phyloP scores from a whole-genome alignment of 2,329 filamentous ascomycete genomes.

The Ophiostoma himal-ulmi region DNA sequence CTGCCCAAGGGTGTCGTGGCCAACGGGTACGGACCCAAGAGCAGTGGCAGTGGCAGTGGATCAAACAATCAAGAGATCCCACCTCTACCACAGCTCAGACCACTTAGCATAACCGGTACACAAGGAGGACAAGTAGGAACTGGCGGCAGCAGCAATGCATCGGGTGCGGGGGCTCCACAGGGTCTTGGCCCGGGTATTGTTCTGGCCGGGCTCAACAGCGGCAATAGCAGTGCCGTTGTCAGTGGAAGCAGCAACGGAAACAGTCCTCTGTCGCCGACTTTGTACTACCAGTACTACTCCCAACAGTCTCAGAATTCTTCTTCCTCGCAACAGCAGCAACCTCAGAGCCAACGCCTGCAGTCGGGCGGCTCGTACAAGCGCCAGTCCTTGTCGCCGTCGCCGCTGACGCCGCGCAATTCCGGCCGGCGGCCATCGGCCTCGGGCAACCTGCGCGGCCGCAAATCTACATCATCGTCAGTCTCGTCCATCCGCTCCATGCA shows the following conservation, averaged over 20 bases:
- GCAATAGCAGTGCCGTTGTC: constrained; percentile 26
- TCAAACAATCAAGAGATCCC: neutral
- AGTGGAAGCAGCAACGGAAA: constrained; percentile 25
- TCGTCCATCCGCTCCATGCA: constrained; percentile 90
- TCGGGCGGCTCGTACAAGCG: constrained; percentile 48
- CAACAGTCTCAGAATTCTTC: constrained; percentile 19
- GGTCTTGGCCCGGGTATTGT: constrained; percentile 11
- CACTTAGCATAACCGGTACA: neutral
- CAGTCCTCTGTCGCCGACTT: constrained; percentile 30
- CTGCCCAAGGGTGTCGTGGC: constrained; percentile 48
- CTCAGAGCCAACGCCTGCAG: constrained; percentile 16
- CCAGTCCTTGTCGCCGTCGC: constrained; percentile 78
- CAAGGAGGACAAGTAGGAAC: neutral
- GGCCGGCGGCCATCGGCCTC: constrained; percentile 67
- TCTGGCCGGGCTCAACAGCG: constrained; percentile 23
- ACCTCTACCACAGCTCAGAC: neutral
- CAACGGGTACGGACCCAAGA: constrained; percentile 43
- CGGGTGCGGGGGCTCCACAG: neutral
- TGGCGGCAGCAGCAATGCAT: neutral
- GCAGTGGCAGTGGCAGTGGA: constrained; percentile 14
- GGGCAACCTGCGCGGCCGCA: constrained; percentile 73
- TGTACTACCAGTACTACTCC: constrained; percentile 21
- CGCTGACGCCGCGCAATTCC: constrained; percentile 68
- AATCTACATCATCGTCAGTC: constrained; percentile 92
- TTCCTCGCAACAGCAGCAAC: too few species aligned